Percentiles rank a stretch among this genome's conserved stretches.
These are phyloP conservation scores for Rehmannia glutinosa DNA, from an alignment of 257 asterid species.

Conservation along the genomic window DNA sequence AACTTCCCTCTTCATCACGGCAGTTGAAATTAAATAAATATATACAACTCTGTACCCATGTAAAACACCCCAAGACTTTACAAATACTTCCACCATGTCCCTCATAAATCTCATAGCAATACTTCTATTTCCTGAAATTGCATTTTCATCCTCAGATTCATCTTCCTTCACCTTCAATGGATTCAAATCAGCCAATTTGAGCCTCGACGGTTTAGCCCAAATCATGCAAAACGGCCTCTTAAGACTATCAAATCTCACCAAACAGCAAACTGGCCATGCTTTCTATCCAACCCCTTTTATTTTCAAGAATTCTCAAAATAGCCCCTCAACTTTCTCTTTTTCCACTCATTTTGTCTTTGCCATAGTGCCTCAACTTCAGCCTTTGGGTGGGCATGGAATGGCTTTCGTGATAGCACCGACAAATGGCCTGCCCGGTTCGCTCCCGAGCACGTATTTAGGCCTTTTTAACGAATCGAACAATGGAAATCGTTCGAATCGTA, in stretches of 20 bases:
- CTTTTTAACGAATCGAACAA: constrained; percentile 43
- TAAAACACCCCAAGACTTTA: neutral
- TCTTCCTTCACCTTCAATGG: constrained; percentile 46
- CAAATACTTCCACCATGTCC: too few species aligned
- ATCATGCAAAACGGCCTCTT: constrained; percentile 40
- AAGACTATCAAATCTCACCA: constrained; percentile 39
- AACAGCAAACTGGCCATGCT: constrained; percentile 43
- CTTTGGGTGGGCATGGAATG: constrained; percentile 52
- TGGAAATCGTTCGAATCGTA: constrained; percentile 44
- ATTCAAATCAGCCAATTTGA: constrained; percentile 35
- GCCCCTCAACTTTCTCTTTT: constrained; percentile 38
- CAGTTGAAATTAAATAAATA: too few species aligned
- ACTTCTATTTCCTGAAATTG: constrained; percentile 2
- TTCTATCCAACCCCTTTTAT: constrained; percentile 39
- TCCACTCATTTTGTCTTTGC: constrained; percentile 56
- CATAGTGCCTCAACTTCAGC: constrained; percentile 37
- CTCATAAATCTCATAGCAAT: neutral
- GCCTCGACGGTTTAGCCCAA: constrained; percentile 52
- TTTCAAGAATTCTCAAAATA: constrained; percentile 41
- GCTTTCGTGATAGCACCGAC: constrained; percentile 55
- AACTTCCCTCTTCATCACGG: too few species aligned
- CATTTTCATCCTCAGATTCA: constrained; percentile 4
- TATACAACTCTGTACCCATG: neutral
- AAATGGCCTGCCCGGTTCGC: constrained; percentile 31
- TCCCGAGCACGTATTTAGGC: constrained; percentile 45